A percentile compares a stretch with the other conserved stretches of the same genome.
Evolutionary conservation across 2,329 filamentous ascomycete species (phyloP).

Genomic region (Arthrobotrys sphaeroides): DNA sequence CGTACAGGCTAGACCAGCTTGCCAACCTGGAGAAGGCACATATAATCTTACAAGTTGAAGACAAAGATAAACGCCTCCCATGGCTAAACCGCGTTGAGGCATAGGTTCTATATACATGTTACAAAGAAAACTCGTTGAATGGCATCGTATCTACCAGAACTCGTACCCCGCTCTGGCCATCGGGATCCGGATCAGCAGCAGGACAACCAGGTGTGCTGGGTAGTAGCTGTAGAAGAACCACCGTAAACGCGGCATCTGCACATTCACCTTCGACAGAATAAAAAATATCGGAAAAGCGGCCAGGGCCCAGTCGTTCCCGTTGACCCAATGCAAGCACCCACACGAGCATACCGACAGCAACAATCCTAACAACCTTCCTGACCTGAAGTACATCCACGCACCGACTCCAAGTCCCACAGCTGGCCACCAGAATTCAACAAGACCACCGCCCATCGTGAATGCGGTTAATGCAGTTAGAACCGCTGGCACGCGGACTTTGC

Average conservation of each 20-base stretch:
- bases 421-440: slow-evolving; percentile 48
- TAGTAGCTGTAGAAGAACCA: slow-evolving; percentile 44
- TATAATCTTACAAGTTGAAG: too few relatives aligned
- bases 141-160: neutral
- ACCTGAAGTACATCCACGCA: slow-evolving; percentile 32
- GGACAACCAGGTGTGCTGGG: slow-evolving; percentile 5
- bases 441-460: slow-evolving; percentile 26
- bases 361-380: slow-evolving; percentile 9
- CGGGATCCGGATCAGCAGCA: slow-evolving; percentile 27
- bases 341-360: neutral
- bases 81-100: neutral
- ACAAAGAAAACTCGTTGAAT: neutral
- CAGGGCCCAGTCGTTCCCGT: slow-evolving; percentile 37
- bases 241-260: slow-evolving; percentile 20
- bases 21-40: too few relatives aligned
- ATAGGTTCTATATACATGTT: neutral
- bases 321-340: slow-evolving; percentile 22
- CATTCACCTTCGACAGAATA: slow-evolving; percentile 2
- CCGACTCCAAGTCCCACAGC: slow-evolving; percentile 28
- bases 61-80: too few relatives aligned
- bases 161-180: slow-evolving; percentile 30
- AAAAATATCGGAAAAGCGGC: slow-evolving; percentile 33
- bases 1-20: too few relatives aligned
- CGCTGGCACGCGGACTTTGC: slow-evolving; percentile 3
- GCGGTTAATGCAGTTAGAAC: neutral